phyloP scores from a whole-genome alignment of 176 grass and related monocot species.

The Avena atlantica region DNA sequence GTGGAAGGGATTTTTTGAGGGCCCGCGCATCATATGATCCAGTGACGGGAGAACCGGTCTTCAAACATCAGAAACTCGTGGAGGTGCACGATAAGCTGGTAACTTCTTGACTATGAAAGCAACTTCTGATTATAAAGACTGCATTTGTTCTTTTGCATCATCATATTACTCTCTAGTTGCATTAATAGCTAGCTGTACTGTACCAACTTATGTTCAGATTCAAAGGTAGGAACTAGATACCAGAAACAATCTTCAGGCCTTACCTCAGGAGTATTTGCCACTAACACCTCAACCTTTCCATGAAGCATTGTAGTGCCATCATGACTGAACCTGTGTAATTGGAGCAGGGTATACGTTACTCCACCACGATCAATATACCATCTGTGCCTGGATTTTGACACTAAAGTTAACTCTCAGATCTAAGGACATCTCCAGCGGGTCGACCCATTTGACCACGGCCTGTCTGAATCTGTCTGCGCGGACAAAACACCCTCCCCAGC shows the following conservation, averaged over 20 bases:
- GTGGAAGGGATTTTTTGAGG: background rate
- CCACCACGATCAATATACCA: background rate
- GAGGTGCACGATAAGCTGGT: background rate
- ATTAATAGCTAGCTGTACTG: background rate
- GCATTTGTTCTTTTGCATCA: background rate
- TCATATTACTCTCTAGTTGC: background rate
- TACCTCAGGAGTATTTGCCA: background rate
- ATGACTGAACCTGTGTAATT: background rate
- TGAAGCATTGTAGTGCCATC: background rate
- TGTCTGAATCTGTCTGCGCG: no score
- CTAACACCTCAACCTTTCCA: background rate
- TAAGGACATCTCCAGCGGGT: background rate
- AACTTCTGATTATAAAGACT: background rate
- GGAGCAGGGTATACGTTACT: background rate
- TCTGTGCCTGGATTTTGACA: background rate
- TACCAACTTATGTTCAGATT: background rate
- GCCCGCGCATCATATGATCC: background rate
- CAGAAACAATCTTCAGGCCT: background rate
- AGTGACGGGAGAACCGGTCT: background rate
- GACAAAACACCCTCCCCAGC: no score
- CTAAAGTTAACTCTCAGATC: background rate
- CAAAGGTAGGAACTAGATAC: background rate
- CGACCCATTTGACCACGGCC: no score
- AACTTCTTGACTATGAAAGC: background rate
- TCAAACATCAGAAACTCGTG: background rate